phyloP scores from a whole-genome alignment of 139 green algal genomes.

The Auxenochlorella pyrenoidosa region DNA sequence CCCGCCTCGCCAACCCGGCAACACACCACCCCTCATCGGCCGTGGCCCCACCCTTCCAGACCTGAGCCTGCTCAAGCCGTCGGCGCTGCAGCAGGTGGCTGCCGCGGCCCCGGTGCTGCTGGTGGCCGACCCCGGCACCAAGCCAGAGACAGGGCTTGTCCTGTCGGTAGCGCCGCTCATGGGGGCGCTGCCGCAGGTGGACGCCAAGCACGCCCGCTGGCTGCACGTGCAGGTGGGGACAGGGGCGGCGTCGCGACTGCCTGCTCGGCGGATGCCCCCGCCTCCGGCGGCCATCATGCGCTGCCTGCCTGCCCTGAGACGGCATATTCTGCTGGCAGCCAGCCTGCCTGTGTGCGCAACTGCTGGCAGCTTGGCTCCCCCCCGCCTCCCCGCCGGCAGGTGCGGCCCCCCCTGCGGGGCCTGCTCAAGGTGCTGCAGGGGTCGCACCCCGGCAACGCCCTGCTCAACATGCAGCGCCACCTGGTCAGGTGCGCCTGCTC shows the following conservation, averaged over 20 bases:
- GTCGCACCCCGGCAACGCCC: constrained; percentile 18
- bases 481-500: constrained; percentile 60
- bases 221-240: constrained; percentile 72
- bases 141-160: constrained; percentile 60
- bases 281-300: no score
- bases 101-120: constrained; percentile 60
- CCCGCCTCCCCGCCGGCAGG: constrained; percentile 16
- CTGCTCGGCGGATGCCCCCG: background rate
- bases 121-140: constrained; percentile 67
- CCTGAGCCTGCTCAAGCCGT: constrained; percentile 5
- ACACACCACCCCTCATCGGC: background rate
- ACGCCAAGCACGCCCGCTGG: constrained; percentile 74
- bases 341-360: no score
- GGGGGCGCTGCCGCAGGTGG: constrained; percentile 59
- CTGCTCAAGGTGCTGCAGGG: constrained; percentile 60
- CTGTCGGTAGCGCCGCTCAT: constrained; percentile 82
- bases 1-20: background rate
- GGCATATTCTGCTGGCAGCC: background rate
- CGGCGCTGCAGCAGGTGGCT: constrained; percentile 31
- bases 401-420: constrained; percentile 75
- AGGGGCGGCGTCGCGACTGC: background rate
- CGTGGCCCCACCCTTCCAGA: background rate
- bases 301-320: background rate
- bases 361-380: no score
- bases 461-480: constrained; percentile 48